Base-by-base conservation (phyloP, 441 rosid species). In the Pelargonium fulgidum region DNA sequence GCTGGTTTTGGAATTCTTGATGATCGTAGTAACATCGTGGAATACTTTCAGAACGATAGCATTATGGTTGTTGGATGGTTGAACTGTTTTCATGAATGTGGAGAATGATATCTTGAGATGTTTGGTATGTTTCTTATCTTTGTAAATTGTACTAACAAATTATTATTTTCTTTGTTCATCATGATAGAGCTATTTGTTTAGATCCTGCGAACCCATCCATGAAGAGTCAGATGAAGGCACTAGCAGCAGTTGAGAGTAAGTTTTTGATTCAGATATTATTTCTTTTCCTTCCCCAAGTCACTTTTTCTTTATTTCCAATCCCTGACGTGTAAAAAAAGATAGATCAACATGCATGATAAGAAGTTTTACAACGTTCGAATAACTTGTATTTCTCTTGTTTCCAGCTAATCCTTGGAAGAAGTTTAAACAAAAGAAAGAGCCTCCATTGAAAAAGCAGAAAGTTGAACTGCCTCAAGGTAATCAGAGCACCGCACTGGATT, bases 171-270 rank as follows among this genome's bases (percentile, higher is more conserved):
- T 72, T 47, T 68, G 16, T 22, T 83, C 12, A 36, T 80, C 76
- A 13, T 87, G 77, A 33, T 90, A 95, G 99, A 86, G 91, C 99
- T 73, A 92, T 95, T 76, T 84, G 92, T 58, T 81, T 95, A 75
- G 99, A 95, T 45, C 87, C 81, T 75, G 98, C 87, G 72, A 89
- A 83, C 81, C 95, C 99, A 16, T 81, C 93, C 20, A 75, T 84
- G 84, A 85, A 89, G 77, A 80, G 73, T 78, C 94, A 86, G 73
- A 76, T 85, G 72, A 87, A 87, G 87, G 87, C 86, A 80, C 44
- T 92, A 76, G 92, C 79, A 72, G 93, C 81, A 76, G 96, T 81
- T 66, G 99, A 95, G 81, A 86, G 99, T 94, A 86, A 79, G 80
- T 67, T 71, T 76, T 71, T 76, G 20, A 9, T 72, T 71, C 19